These are phyloP conservation scores for Boletus fagicola DNA, from an alignment of 768 basidiomycete species.

Conservation along the genomic window DNA sequence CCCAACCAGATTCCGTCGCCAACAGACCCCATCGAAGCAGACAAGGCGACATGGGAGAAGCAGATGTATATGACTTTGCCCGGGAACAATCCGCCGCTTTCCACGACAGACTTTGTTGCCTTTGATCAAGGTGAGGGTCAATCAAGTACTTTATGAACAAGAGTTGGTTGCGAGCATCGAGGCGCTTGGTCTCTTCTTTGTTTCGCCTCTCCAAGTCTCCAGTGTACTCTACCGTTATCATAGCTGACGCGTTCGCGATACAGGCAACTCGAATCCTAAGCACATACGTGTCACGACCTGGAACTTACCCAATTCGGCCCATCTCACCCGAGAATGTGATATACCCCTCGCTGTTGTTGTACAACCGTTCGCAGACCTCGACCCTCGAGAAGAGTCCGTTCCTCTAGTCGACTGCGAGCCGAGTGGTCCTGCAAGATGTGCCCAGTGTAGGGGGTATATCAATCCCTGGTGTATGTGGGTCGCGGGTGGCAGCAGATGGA, in stretches of 20 bases:
- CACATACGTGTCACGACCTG: conserved; percentile 89
- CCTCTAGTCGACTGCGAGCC: conserved; percentile 73
- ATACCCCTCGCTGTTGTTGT: conserved; percentile 83
- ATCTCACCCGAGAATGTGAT: conserved; percentile 75
- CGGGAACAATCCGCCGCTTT: conserved; percentile 67
- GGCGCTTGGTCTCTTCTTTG: not conserved
- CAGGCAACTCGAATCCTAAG: conserved; percentile 89
- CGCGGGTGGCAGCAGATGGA: conserved; percentile 82
- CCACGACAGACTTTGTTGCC: conserved; percentile 85
- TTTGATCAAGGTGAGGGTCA: conserved; percentile 76
- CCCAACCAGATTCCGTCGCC: conserved; percentile 91
- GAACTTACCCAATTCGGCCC: conserved; percentile 78
- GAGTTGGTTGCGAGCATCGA: not conserved
- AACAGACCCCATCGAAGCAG: conserved; percentile 71
- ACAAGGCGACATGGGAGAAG: conserved; percentile 76
- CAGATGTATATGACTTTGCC: conserved; percentile 65
- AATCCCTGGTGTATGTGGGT: conserved; percentile 92
- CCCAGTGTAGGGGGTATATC: conserved; percentile 82
- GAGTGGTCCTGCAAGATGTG: conserved; percentile 80
- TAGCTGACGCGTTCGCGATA: conserved; percentile 16
- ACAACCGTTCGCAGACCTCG: conserved; percentile 88
- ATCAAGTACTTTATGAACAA: not conserved
- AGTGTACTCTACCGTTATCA: not conserved
- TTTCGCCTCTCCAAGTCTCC: not conserved
- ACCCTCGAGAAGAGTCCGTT: conserved; percentile 72